phyloP scores from a whole-genome alignment of 306 rosid genomes.

The Fragaria nilgerrensis region DNA sequence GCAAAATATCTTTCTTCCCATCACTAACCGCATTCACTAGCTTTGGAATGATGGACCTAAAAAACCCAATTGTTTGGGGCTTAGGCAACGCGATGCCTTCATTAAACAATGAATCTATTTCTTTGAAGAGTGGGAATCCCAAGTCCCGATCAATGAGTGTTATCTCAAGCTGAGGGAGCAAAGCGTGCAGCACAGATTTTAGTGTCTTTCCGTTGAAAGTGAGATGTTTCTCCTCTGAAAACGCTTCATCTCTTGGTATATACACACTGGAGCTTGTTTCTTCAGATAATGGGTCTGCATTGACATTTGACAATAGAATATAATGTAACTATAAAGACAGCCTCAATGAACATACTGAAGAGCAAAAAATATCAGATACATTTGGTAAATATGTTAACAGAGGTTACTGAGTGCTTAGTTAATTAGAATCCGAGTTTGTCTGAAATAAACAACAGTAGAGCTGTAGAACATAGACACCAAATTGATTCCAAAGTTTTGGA shows the following conservation, averaged over 20 bases:
- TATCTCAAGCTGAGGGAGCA: constrained; percentile 28
- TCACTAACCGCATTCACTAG: constrained; percentile 30
- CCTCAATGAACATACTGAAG: background rate
- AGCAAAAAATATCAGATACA: background rate
- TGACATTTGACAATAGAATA: background rate
- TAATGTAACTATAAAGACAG: background rate
- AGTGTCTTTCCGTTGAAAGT: constrained; percentile 24
- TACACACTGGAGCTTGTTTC: constrained; percentile 24
- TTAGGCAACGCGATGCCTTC: constrained; percentile 26
- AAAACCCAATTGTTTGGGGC: constrained; percentile 5
- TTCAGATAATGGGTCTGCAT: constrained; percentile 39
- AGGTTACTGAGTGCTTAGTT: background rate
- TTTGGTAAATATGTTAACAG: background rate
- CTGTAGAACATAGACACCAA: too few species aligned
- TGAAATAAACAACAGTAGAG: background rate
- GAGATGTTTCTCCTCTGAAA: constrained; percentile 28
- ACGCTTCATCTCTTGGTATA: constrained; percentile 45
- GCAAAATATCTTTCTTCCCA: constrained; percentile 23
- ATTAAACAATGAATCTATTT: constrained; percentile 35
- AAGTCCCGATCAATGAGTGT: constrained; percentile 18
- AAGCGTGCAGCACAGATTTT: constrained; percentile 23
- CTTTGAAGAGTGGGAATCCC: constrained; percentile 35
- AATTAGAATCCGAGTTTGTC: background rate
- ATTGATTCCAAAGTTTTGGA: too few species aligned
- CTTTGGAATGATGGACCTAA: constrained; percentile 25